Percentiles rank a stretch among this genome's conserved stretches.
Evolutionary conservation across 2,329 filamentous ascomycete species (phyloP).

Genomic region (Aspergillus sp.): DNA sequence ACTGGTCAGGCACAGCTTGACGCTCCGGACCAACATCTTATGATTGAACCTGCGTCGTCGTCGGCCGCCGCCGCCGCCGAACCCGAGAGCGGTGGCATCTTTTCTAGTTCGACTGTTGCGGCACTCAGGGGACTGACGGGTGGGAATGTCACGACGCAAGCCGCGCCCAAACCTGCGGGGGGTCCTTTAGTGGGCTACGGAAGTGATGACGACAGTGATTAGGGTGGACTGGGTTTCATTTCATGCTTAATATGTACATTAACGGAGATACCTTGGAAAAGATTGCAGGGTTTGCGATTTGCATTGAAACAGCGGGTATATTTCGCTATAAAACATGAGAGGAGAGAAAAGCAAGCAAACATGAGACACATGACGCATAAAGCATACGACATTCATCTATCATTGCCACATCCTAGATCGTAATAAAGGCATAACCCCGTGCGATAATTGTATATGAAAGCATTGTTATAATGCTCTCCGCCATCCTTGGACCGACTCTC

Average conservation of each 20-base stretch:
- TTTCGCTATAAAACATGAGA: conserved; percentile 16
- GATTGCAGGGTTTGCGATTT: conserved; percentile 5
- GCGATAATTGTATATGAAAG: conserved; percentile 89
- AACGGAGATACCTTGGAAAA: conserved; percentile 30
- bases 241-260: conserved; percentile 27
- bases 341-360: conserved; percentile 9
- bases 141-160: conserved; percentile 42
- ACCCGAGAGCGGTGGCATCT: conserved; percentile 61
- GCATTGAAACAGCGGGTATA: conserved; percentile 18
- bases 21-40: conserved; percentile 41
- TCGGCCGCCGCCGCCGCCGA: conserved; percentile 37
- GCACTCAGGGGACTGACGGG: conserved; percentile 62
- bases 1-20: conserved; percentile 56
- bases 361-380: conserved; percentile 13
- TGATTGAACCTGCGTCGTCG: conserved; percentile 46
- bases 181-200: conserved; percentile 85
- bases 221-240: conserved; percentile 11
- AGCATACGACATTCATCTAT: conserved; percentile 13
- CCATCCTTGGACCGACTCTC: conserved; percentile 42
- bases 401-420: conserved; percentile 56
- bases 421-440: conserved; percentile 83
- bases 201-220: conserved; percentile 78
- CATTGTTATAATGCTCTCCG: conserved; percentile 60
- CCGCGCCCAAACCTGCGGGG: conserved; percentile 40
- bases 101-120: conserved; percentile 77